These are phyloP conservation scores for Tuber melanosporum DNA, from an alignment of 495 filamentous ascomycete species.

Conservation along the genomic window DNA sequence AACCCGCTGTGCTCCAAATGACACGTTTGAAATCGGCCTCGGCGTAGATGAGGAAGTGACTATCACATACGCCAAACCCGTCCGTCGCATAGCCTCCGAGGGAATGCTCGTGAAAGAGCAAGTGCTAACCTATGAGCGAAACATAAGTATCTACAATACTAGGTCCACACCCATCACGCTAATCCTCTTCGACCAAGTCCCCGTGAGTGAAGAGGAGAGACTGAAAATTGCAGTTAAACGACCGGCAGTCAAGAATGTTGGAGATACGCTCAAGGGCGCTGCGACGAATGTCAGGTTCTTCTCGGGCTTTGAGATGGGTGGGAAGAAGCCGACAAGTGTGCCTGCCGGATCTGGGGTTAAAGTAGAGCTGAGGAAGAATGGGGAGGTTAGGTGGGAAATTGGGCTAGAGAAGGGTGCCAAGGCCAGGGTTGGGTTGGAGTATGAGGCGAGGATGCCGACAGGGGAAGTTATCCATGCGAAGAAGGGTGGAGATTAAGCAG, in stretches of 20 bases:
- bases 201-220: slow-evolving; percentile 60
- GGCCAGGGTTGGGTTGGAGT: slow-evolving; percentile 56
- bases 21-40: slow-evolving; percentile 55
- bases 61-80: slow-evolving; percentile 58
- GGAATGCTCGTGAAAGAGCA: slow-evolving; percentile 51
- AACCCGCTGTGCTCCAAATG: slow-evolving; percentile 53
- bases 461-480: slow-evolving; percentile 31
- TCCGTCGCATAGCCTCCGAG: slow-evolving; percentile 22
- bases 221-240: slow-evolving; percentile 51
- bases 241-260: slow-evolving; percentile 51
- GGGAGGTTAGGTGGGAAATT: slow-evolving; percentile 58
- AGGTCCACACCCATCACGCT: slow-evolving; percentile 48
- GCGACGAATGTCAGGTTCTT: slow-evolving; percentile 26
- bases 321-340: slow-evolving; percentile 3
- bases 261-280: slow-evolving; percentile 45
- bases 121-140: slow-evolving; percentile 53
- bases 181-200: slow-evolving; percentile 60
- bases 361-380: slow-evolving; percentile 50
- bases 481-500: background rate
- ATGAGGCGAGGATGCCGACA: slow-evolving; percentile 54
- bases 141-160: slow-evolving; percentile 55
- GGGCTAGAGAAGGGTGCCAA: slow-evolving; percentile 53
- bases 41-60: slow-evolving; percentile 60
- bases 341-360: slow-evolving; percentile 11
- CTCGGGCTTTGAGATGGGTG: slow-evolving; percentile 6